Percentiles rank a stretch among this genome's conserved stretches.
Evolutionary conservation across 495 filamentous ascomycete genomes (phyloP).

Genomic region (Staphylotrichum longicolle): DNA sequence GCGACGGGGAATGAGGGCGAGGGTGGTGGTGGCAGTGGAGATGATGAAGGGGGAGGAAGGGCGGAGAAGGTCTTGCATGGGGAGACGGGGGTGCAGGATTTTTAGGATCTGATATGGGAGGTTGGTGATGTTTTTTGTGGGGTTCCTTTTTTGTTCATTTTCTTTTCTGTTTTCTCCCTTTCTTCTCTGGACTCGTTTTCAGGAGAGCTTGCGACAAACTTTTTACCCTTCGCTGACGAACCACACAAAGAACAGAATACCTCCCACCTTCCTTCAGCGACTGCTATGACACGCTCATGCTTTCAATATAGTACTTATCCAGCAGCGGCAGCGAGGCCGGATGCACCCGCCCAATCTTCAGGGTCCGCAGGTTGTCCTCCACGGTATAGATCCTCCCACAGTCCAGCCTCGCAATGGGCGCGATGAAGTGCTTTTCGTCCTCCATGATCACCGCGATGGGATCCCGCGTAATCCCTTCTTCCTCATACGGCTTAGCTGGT

Average conservation of each 20-base stretch:
- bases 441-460: constrained; percentile 37
- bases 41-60: constrained; percentile 10
- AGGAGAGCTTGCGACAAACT: too few species aligned
- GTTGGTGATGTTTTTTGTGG: background rate
- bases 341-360: constrained; percentile 38
- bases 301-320: constrained; percentile 28
- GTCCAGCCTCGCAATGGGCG: constrained; percentile 35
- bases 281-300: constrained; percentile 20
- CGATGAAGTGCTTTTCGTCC: constrained; percentile 30
- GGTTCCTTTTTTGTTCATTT: too few species aligned
- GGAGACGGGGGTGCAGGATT: constrained; percentile 82
- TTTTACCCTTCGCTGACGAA: too few species aligned
- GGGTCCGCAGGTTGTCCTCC: constrained; percentile 32
- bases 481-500: constrained; percentile 26
- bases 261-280: background rate
- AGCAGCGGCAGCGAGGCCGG: constrained; percentile 20
- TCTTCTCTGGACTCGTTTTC: too few species aligned
- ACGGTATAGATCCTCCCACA: constrained; percentile 36
- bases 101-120: constrained; percentile 42
- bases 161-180: too few species aligned
- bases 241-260: too few species aligned
- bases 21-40: constrained; percentile 33
- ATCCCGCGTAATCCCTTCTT: constrained; percentile 28
- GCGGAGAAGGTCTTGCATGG: constrained; percentile 48
- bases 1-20: constrained; percentile 55